These are phyloP conservation scores for Echinosphaeria canescens DNA, from an alignment of 2,329 filamentous ascomycete genomes.

Conservation along the genomic window DNA sequence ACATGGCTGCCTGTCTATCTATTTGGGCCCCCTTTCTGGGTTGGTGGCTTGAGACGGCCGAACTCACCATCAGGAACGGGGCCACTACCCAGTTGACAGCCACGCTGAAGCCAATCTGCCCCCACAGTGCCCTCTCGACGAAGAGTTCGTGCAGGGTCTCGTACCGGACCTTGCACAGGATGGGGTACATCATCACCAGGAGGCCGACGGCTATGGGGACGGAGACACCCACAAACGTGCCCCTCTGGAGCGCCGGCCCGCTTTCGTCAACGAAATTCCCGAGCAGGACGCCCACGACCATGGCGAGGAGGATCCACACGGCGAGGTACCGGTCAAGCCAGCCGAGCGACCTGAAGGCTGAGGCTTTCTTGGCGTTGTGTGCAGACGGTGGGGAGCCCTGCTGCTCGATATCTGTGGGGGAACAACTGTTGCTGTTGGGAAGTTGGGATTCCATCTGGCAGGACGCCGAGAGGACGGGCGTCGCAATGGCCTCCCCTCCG, in stretches of 20 bases:
- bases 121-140: slow-evolving; percentile 41
- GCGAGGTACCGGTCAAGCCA: slow-evolving; percentile 39
- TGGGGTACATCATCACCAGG: slow-evolving; percentile 88
- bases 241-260: slow-evolving; percentile 38
- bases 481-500: too few relatives aligned
- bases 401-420: too few relatives aligned
- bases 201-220: slow-evolving; percentile 49
- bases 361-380: slow-evolving; percentile 8
- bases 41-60: background rate
- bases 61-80: slow-evolving; percentile 57
- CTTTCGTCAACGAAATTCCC: slow-evolving; percentile 50
- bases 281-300: slow-evolving; percentile 50
- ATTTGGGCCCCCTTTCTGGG: too few relatives aligned
- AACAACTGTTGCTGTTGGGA: too few relatives aligned
- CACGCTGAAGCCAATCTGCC: slow-evolving; percentile 58
- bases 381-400: too few relatives aligned
- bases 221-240: slow-evolving; percentile 36
- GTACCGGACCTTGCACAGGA: slow-evolving; percentile 68
- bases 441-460: too few relatives aligned
- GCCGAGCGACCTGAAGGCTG: slow-evolving; percentile 28
- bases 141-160: slow-evolving; percentile 53
- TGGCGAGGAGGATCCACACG: slow-evolving; percentile 57
- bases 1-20: too few relatives aligned
- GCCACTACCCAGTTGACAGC: slow-evolving; percentile 69
- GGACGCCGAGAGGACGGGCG: too few relatives aligned